These are phyloP conservation scores for Blastomyces silverae DNA, from an alignment of 2,329 filamentous ascomycete species.

Conservation along the genomic window DNA sequence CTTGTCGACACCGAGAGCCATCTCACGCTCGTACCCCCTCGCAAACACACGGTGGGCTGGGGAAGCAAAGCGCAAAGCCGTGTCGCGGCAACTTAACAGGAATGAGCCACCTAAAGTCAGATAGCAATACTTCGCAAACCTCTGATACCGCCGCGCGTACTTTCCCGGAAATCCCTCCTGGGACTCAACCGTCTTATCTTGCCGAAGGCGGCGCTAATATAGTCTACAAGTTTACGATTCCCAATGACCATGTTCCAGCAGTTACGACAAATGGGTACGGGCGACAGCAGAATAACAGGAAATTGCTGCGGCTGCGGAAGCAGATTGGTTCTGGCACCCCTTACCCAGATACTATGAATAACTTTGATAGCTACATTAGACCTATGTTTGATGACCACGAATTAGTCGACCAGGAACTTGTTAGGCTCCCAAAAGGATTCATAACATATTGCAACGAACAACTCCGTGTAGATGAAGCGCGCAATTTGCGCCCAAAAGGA, in stretches of 20 bases:
- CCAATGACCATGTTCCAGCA: conserved; percentile 24
- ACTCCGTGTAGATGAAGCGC: conserved; percentile 46
- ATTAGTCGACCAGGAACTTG: conserved; percentile 52
- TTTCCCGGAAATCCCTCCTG: conserved; percentile 32
- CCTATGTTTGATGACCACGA: conserved; percentile 52
- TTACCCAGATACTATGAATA: conserved; percentile 44
- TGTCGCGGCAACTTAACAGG: neutral
- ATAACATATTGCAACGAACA: conserved; percentile 49
- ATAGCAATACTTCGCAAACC: neutral
- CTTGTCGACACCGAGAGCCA: neutral
- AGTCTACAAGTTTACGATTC: conserved; percentile 56
- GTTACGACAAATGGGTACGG: conserved; percentile 27
- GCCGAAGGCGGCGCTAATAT: conserved; percentile 71
- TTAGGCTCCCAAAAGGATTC: conserved; percentile 42
- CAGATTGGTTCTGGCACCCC: conserved; percentile 46
- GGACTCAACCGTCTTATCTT: conserved; percentile 42
- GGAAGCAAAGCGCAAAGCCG: neutral
- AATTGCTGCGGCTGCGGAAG: conserved; percentile 58
- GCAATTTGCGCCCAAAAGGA: conserved; percentile 42
- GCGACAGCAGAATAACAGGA: conserved; percentile 30
- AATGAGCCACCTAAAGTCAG: conserved; percentile 4
- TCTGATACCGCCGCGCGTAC: conserved; percentile 20
- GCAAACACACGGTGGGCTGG: neutral
- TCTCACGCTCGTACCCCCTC: too few species aligned
- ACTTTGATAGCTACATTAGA: conserved; percentile 40